These are phyloP conservation scores for Pleurotus platypus DNA, from an alignment of 768 basidiomycete genomes.

Conservation along the genomic window DNA sequence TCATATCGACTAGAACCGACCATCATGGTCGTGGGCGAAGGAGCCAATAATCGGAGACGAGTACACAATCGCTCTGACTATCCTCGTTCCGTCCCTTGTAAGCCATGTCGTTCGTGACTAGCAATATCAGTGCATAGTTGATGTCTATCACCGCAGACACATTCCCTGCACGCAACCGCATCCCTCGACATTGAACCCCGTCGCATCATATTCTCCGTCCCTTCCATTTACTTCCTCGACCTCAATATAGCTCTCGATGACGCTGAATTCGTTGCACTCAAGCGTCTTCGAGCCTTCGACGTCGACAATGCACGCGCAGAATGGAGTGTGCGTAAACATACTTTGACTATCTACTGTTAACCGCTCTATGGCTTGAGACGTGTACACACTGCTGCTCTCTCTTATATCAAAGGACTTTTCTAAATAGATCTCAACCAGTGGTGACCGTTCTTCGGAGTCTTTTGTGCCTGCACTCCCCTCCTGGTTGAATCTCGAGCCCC, in stretches of 20 bases:
- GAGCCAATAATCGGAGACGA: slow-evolving; percentile 17
- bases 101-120: slow-evolving; percentile 18
- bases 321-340: slow-evolving; percentile 57
- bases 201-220: slow-evolving; percentile 50
- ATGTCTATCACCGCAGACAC: slow-evolving; percentile 34
- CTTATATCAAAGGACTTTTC: too few species aligned
- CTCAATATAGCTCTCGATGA: slow-evolving; percentile 56
- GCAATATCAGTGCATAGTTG: background rate
- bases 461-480: too few species aligned
- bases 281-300: slow-evolving; percentile 54
- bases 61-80: slow-evolving; percentile 41
- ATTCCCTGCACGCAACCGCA: slow-evolving; percentile 36
- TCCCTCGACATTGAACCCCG: slow-evolving; percentile 66
- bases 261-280: slow-evolving; percentile 51
- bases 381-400: too few species aligned
- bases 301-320: slow-evolving; percentile 63
- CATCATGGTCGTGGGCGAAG: slow-evolving; percentile 53
- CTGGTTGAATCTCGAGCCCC: too few species aligned
- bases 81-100: slow-evolving; percentile 58
- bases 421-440: too few species aligned
- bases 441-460: too few species aligned
- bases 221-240: slow-evolving; percentile 41
- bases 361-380: too few species aligned
- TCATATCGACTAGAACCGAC: slow-evolving; percentile 15
- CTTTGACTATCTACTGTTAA: slow-evolving; percentile 41